phyloP scores from a whole-genome alignment of 495 filamentous ascomycete species.

The Talaromyces stipitatus region DNA sequence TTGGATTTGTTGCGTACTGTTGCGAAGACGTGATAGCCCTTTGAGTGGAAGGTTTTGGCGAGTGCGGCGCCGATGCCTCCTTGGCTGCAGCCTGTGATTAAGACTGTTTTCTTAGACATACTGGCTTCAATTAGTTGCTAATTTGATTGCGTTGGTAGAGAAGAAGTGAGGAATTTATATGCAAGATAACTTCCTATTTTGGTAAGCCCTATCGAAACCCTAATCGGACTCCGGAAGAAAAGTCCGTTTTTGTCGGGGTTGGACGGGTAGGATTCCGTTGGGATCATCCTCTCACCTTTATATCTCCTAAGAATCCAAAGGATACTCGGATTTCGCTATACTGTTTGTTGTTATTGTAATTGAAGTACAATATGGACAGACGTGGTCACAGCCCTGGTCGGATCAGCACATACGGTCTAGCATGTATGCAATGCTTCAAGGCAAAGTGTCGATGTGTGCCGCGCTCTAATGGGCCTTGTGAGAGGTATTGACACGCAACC shows the following conservation, averaged over 20 bases:
- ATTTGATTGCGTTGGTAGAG: too few relatives aligned
- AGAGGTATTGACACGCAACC: conserved; percentile 10
- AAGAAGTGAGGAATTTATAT: background rate
- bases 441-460: conserved; percentile 25
- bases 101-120: conserved; percentile 11
- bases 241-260: background rate
- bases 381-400: background rate
- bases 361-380: background rate
- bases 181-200: background rate
- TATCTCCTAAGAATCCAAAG: background rate
- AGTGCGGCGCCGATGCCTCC: conserved; percentile 36
- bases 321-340: background rate
- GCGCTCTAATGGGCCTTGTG: conserved; percentile 12
- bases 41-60: conserved; percentile 26
- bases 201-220: background rate
- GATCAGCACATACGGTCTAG: conserved; percentile 18
- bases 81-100: conserved; percentile 42
- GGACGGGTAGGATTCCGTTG: background rate
- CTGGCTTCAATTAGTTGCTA: background rate
- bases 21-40: conserved; percentile 35
- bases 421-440: conserved; percentile 23
- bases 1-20: conserved; percentile 36
- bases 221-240: background rate
- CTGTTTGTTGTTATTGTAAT: background rate
- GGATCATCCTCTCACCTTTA: background rate